Evolutionary conservation across 2,329 filamentous ascomycete species (phyloP), one percentile per base, ranked within the genome.

Genomic region (Phialophora verrucosa): DNA sequence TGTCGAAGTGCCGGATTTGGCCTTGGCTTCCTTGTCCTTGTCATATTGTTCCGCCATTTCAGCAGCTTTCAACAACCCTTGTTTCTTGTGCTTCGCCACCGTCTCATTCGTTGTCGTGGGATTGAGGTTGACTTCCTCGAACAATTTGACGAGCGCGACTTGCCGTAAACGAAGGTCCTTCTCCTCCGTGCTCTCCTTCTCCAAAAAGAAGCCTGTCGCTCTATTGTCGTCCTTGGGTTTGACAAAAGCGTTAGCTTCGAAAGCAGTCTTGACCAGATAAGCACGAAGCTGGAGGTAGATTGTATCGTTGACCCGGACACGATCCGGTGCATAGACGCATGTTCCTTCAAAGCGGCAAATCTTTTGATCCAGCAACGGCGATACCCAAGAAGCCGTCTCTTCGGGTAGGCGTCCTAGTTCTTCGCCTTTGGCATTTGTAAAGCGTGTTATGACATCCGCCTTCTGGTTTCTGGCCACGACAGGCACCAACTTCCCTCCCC

Each of bases 311-410:
- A 93, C 95, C 58, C 91, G 85, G 56, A 98, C 79, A 55, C 87
- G 84, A 63, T 98, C 94, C 0, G 93, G 93, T 0, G 91, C 91
- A 77, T 91, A 98, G 1, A 99, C 92, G 74, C 93, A 97, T 12
- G 86, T 88, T 5, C 91, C 95, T 71, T 96, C 91, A 68, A 99
- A 96, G 25, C 81, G 86, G 81, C 93, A 97, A 3, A 97, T 85
- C 35, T 90, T 90, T 76, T 98, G 93, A 74, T 99, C 95, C 59
- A 98, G 88, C 71, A 99, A 80, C 0, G 93, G 90, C 3, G 95
- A 97, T 5, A 98, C 91, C 93, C 95, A 99, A 66, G 88, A 87
- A 3, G 95, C 93, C 4, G 88, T 89, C 38, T 98, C 93, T 73
- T 93, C 94, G 31, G 93, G 89, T 44, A 99, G 78, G 66, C 95